Percentiles rank a stretch among this genome's conserved stretches.
phyloP scores from a whole-genome alignment of 768 basidiomycete species.

The Xanthoconium stramineum region DNA sequence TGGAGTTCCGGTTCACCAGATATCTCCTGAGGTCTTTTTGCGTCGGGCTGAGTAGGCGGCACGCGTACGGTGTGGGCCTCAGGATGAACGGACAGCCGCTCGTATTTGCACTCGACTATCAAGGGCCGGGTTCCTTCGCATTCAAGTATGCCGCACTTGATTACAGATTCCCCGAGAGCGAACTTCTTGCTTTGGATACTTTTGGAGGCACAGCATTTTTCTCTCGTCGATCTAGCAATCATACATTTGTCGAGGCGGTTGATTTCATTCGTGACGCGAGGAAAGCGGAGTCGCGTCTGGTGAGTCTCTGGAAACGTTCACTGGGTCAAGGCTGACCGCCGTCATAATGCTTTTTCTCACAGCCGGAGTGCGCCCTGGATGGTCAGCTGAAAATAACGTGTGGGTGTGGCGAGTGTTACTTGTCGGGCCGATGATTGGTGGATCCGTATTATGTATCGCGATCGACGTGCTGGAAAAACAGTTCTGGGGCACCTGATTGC shows the following conservation, averaged over 20 bases:
- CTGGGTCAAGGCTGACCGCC: background rate
- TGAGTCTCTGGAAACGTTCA: background rate
- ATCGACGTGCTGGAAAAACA: background rate
- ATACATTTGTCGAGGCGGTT: background rate
- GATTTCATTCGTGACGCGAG: background rate
- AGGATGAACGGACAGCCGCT: background rate
- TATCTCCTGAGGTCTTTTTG: background rate
- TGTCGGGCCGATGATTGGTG: background rate
- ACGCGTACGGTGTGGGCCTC: background rate
- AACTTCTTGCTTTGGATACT: background rate
- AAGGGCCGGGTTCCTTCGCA: background rate
- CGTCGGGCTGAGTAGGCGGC: background rate
- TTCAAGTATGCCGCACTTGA: background rate
- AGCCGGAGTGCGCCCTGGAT: background rate
- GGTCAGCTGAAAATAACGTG: background rate
- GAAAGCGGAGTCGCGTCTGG: background rate
- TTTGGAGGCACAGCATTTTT: constrained; percentile 3
- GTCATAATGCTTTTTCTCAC: background rate
- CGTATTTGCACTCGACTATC: background rate
- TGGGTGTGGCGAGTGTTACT: background rate
- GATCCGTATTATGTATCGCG: background rate
- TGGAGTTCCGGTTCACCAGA: background rate
- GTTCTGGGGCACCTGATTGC: no score
- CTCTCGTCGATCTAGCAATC: background rate
- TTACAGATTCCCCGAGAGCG: background rate